Conservation (phyloP, 2,329 filamentous ascomycete species). For the Pseudopyricularia javanii region DNA sequence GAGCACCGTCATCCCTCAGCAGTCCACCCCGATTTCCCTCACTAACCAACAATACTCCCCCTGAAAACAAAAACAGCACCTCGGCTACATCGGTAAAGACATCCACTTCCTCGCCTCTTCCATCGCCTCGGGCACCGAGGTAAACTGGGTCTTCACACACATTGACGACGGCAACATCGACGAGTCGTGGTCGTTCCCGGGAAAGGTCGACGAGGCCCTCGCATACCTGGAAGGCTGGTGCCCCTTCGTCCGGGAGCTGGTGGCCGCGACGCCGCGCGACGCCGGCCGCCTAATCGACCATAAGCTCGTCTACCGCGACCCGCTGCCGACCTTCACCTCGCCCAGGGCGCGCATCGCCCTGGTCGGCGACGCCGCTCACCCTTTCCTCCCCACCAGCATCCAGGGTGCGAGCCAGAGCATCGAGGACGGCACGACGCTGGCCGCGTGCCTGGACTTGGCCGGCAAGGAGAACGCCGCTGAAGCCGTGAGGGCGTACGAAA, state of each 20-base stretch:
- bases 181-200: conserved; percentile 31
- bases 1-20: neutral
- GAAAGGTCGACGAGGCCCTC: conserved; percentile 28
- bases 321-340: conserved; percentile 18
- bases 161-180: conserved; percentile 31
- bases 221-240: conserved; percentile 27
- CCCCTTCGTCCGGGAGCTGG: conserved; percentile 25
- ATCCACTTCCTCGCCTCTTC: conserved; percentile 39
- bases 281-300: conserved; percentile 16
- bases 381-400: conserved; percentile 23
- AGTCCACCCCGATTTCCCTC: neutral
- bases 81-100: conserved; percentile 37
- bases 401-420: conserved; percentile 26
- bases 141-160: conserved; percentile 40
- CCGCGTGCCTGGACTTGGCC: conserved; percentile 22
- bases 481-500: conserved; percentile 29
- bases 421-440: conserved; percentile 25
- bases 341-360: conserved; percentile 19
- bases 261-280: conserved; percentile 16
- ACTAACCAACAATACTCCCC: neutral
- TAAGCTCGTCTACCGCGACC: conserved; percentile 20
- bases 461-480: conserved; percentile 21
- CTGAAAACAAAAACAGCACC: conserved; percentile 16
- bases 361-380: conserved; percentile 27
- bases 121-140: conserved; percentile 36